Evolutionary conservation across 306 rosid genomes (phyloP), one percentile per base, ranked within the genome.

Genomic region (Lathyrus oleraceus): DNA sequence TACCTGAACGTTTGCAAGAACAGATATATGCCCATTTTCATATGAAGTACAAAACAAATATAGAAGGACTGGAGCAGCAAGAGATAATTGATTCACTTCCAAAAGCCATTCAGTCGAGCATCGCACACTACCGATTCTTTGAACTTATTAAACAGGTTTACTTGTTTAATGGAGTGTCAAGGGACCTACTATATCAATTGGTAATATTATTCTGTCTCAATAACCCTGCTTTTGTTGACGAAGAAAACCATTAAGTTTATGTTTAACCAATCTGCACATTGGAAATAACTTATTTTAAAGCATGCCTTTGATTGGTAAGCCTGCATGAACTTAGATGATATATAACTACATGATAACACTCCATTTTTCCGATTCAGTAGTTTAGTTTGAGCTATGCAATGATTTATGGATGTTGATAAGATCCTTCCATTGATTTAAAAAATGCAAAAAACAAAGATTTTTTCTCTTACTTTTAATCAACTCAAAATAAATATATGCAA

Each of bases 51-150:
- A 83, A 92, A 81, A 81, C 88, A 14, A 78, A 92, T 61, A 74
- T 86, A 36, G 95, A 92, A 71, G 96, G 98, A 30, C 39, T 92
- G 72, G 92, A 86, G 58, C 96, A 92, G 44, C 97, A 89, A 76
- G 98, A 87, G 73, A 82, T 88, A 36, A 72, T 92, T 56, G 84
- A 81, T 58, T 72, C 95, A 10, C 98, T 92, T 74, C 95, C 98
- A 14, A 89, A 87, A 81, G 95, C 98, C 73, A 92, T 92, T 52
- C 79, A 81, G 15, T 89, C 91, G 0, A 82, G 95, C 72, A 85
- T 92, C 57, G 77, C 92, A 2, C 85, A 83, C 42, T 81, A 76
- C 61, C 84, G 88, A 64, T 92, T 92, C 69, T 80, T 76, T 62
- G 64, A 91, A 9, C 76, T 83, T 35, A 52, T 89, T 8, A 85